phyloP scores from a whole-genome alignment of 1,284 basidiomycete genomes.

The Cerioporus squamosus region DNA sequence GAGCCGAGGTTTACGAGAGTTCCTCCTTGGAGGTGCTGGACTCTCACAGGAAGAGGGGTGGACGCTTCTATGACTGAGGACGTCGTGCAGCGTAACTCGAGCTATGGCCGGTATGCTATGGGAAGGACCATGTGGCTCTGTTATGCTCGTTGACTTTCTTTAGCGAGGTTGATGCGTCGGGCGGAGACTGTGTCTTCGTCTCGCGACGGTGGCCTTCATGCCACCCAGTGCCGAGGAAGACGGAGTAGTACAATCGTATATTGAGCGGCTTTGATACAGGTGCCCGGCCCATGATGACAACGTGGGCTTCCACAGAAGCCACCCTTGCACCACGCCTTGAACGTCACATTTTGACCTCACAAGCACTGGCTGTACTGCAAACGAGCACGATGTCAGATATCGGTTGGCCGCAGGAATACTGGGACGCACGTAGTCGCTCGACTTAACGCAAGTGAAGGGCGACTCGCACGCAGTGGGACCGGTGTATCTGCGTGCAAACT shows the following conservation, averaged over 20 bases:
- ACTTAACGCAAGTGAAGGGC: constrained; percentile 18
- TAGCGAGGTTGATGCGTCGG: constrained; percentile 17
- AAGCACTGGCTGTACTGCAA: constrained; percentile 46
- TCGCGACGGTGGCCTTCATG: too few relatives aligned
- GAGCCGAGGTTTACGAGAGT: constrained; percentile 10
- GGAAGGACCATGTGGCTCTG: background rate
- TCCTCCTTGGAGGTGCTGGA: constrained; percentile 1
- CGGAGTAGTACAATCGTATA: background rate
- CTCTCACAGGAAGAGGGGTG: constrained; percentile 9
- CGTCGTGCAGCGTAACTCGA: background rate
- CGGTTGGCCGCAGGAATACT: background rate
- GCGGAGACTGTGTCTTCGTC: background rate
- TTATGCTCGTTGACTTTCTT: background rate
- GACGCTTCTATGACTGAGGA: background rate
- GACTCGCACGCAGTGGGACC: constrained; percentile 22
- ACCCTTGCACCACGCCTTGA: background rate
- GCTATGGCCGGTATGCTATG: background rate
- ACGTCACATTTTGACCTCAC: background rate
- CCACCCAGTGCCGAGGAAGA: too few relatives aligned
- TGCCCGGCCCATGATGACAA: background rate
- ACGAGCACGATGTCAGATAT: background rate
- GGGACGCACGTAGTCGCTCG: constrained; percentile 25
- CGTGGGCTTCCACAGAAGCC: background rate
- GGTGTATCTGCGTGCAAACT: constrained; percentile 7
- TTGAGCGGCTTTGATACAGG: background rate